Base-by-base conservation (phyloP, 106 monocot genomes). In the Alisma plantagoaquatica region DNA sequence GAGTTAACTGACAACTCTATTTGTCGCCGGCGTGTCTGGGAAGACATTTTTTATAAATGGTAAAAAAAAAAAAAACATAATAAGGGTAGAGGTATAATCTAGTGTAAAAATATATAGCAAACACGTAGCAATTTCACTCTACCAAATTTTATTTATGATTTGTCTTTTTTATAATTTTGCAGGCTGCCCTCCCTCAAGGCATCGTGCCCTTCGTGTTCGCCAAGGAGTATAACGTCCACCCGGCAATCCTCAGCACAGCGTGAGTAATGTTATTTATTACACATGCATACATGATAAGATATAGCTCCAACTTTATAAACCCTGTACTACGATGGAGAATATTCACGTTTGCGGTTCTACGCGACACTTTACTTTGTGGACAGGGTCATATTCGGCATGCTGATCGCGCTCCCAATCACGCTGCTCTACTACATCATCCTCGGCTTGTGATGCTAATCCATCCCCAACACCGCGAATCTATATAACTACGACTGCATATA, bases 301-400 rank as follows among this genome's bases (percentile, higher is more conserved):
- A n/a, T n/a, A 20, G 32, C n/a, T 24, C 4, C 24, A 17, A 27
- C 8, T 33, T 16, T 57, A 23, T 57, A 2, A 23, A 57, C 1
- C 9, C 25, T 12, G 10, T 33, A 3, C 15, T 1, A 23, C 24
- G 10, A 10, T 11, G 30, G 9, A 31, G 17, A 32, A 7, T 30
- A 16, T 15, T 32, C 5, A 41, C 43, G 29, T 2, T 23, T 43
- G 15, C 17, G n/a, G n/a, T n/a, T n/a, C n/a, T n/a, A n/a, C 22
- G 3, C 49, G n/a, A 46, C 7, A 21, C n/a, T 41, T 48, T 15
- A 6, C 1, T 50, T 15, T 25, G 9, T 2, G 7, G 28, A 27
- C 63, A 75, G 75, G 58, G 75, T 75, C 11, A 70, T 75, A 33
- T 75, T 75, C 47, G 75, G 75, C 22, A 75, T 75, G 75, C 54